Conservation (phyloP, 106 monocot species). For the Narthecium ossifragum region DNA sequence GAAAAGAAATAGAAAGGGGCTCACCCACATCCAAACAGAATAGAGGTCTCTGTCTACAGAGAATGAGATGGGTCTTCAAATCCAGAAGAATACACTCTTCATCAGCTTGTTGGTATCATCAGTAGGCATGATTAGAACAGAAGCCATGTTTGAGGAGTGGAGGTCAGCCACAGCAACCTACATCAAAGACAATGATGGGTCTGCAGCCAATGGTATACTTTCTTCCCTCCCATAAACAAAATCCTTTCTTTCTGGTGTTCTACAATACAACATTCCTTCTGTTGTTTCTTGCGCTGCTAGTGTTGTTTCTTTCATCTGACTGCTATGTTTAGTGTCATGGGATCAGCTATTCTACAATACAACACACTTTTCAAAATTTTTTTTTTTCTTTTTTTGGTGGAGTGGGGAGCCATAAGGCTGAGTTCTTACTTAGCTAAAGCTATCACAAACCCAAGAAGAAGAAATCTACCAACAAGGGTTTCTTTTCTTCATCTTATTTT, state of each 20-base stretch:
- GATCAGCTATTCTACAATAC: too few relatives aligned
- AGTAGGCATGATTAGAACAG: conserved; percentile 1
- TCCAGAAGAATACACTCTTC: neutral
- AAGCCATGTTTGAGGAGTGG: conserved; percentile 28
- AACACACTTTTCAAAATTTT: neutral
- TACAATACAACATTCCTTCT: neutral
- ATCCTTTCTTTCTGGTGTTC: too few relatives aligned
- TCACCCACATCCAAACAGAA: neutral
- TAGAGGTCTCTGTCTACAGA: neutral
- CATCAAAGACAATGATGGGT: conserved; percentile 7
- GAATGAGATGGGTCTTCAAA: neutral
- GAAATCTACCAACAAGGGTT: too few relatives aligned
- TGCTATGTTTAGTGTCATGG: too few relatives aligned
- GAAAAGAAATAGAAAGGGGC: neutral
- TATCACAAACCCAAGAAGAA: too few relatives aligned
- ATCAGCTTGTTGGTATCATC: neutral
- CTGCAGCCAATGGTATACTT: conserved; percentile 14
- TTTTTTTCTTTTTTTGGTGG: neutral
- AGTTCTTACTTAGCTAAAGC: too few relatives aligned
- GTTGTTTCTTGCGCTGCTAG: neutral
- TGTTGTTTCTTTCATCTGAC: neutral
- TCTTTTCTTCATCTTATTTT: too few relatives aligned
- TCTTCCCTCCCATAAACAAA: too few relatives aligned
- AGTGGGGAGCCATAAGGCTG: neutral
- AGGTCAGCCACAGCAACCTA: conserved; percentile 43